A percentile compares a stretch with the other conserved stretches of the same genome.
These are phyloP conservation scores for Penicillium sp. DNA, from an alignment of 2,329 filamentous ascomycete species.

Conservation along the genomic window DNA sequence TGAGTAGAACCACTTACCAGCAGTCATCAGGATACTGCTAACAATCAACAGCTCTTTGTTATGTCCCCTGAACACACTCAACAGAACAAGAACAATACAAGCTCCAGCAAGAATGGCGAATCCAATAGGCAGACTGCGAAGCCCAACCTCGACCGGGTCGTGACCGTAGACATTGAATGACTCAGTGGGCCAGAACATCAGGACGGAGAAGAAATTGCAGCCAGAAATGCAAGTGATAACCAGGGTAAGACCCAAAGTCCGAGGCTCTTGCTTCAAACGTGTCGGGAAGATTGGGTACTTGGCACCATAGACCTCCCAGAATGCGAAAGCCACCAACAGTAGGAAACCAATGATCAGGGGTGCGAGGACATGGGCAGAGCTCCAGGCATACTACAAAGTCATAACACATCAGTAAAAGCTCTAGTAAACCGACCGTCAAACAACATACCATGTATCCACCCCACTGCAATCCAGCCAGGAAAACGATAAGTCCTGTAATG, in stretches of 20 bases:
- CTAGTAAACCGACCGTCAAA: not conserved
- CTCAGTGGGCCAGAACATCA: constrained; percentile 64
- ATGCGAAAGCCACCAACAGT: constrained; percentile 44
- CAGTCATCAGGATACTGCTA: constrained; percentile 65
- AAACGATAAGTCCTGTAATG: constrained; percentile 48
- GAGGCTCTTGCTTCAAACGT: constrained; percentile 48
- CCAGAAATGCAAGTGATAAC: constrained; percentile 61
- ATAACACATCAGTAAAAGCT: constrained; percentile 1
- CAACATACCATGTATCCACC: constrained; percentile 47
- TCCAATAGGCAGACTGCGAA: constrained; percentile 65
- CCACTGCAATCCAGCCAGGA: constrained; percentile 54
- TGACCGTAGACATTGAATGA: constrained; percentile 66
- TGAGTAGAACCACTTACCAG: constrained; percentile 40
- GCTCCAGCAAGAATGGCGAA: constrained; percentile 64
- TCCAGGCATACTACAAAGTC: constrained; percentile 42
- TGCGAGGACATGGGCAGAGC: constrained; percentile 46
- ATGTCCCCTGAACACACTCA: constrained; percentile 59
- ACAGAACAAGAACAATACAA: constrained; percentile 57
- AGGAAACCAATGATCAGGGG: constrained; percentile 47
- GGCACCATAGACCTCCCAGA: constrained; percentile 50
- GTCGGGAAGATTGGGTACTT: constrained; percentile 49
- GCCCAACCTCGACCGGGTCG: constrained; percentile 63
- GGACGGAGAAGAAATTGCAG: constrained; percentile 58
- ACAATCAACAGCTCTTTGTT: constrained; percentile 62
- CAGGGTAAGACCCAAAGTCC: constrained; percentile 54